phyloP scores from a whole-genome alignment of 345 rosid species.

The Isatis tinctoria region DNA sequence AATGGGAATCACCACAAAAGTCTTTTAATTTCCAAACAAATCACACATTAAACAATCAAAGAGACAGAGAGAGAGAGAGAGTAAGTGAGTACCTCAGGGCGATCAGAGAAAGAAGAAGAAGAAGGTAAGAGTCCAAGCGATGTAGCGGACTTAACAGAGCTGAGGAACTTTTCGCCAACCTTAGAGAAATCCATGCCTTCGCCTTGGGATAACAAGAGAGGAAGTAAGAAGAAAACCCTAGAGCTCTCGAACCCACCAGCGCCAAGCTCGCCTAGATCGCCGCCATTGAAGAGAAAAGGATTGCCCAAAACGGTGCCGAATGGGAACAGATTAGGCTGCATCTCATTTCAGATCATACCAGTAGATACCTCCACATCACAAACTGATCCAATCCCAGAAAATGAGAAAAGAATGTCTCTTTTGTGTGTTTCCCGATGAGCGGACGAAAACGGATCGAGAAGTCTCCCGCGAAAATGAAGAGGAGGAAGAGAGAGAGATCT shows the following conservation, averaged over 20 bases:
- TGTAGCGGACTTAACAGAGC: conserved; percentile 92
- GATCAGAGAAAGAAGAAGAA: conserved; percentile 50
- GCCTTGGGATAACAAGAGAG: conserved; percentile 73
- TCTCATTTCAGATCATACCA: conserved; percentile 37
- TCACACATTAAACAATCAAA: background rate
- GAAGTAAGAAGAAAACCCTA: conserved; percentile 78
- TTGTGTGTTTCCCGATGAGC: background rate
- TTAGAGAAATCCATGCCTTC: conserved; percentile 90
- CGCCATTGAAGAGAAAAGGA: conserved; percentile 58
- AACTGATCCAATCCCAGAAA: background rate
- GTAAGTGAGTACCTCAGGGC: conserved; percentile 63
- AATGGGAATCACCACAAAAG: background rate
- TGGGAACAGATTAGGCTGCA: conserved; percentile 80
- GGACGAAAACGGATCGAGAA: background rate
- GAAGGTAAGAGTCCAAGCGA: conserved; percentile 80
- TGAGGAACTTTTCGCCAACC: conserved; percentile 84
- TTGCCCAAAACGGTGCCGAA: conserved; percentile 56
- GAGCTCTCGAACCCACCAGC: conserved; percentile 69
- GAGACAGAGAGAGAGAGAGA: background rate
- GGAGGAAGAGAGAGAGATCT: background rate
- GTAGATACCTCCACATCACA: background rate
- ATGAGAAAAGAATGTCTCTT: background rate
- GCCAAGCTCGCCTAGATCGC: conserved; percentile 50
- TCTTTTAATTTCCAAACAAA: background rate
- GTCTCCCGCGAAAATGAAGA: background rate